phyloP scores from a whole-genome alignment of 805 yeast genomes.

The Yarrowia deformans region DNA sequence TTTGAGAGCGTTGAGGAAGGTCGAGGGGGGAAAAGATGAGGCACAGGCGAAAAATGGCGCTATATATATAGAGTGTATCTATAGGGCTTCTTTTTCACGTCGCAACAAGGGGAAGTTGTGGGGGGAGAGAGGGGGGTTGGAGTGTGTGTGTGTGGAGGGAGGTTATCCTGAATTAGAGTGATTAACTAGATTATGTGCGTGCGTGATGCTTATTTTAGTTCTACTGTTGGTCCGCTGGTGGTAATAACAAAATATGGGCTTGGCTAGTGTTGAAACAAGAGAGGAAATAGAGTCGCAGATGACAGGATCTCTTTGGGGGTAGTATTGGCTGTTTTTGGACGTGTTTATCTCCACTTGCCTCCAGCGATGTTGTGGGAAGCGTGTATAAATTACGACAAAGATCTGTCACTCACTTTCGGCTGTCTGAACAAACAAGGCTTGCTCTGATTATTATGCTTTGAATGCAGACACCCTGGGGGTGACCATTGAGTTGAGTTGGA shows the following conservation, averaged over 20 bases:
- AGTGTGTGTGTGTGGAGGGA: slow-evolving; percentile 8
- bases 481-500: not conserved
- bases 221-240: too few relatives aligned
- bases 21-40: not conserved
- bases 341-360: not conserved
- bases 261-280: not conserved
- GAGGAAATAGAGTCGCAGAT: not conserved
- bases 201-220: slow-evolving; percentile 16
- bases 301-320: not conserved
- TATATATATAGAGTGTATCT: slow-evolving; percentile 16
- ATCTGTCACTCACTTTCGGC: slow-evolving; percentile 9
- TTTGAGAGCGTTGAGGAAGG: slow-evolving; percentile 5
- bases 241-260: not conserved
- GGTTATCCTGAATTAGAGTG: slow-evolving; percentile 33
- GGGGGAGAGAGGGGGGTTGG: not conserved
- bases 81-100: slow-evolving; percentile 18
- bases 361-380: too few relatives aligned
- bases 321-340: not conserved
- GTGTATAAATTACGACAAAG: too few relatives aligned
- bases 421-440: not conserved
- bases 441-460: slow-evolving; percentile 8
- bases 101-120: slow-evolving; percentile 11
- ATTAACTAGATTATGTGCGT: slow-evolving; percentile 27
- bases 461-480: slow-evolving; percentile 6
- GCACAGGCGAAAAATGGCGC: slow-evolving; percentile 28